Evolutionary conservation across 192 early-diverging fungal species (phyloP).

Genomic region (Backusella morwellensis): DNA sequence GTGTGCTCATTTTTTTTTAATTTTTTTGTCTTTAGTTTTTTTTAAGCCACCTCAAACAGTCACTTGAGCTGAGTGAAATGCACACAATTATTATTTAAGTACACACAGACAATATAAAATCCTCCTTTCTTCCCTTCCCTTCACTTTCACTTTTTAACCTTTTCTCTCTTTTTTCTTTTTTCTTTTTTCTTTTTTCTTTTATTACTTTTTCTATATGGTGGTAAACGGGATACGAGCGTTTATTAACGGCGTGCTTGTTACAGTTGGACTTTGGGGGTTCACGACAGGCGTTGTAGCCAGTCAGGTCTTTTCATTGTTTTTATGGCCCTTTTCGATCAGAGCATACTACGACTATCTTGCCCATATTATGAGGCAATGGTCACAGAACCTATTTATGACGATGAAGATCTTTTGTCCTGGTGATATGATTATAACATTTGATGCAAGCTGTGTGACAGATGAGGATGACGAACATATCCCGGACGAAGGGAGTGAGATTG

Average conservation of each 20-base stretch:
- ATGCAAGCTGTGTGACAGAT: conserved; percentile 30
- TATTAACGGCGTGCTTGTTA: background rate
- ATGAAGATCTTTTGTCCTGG: conserved; percentile 53
- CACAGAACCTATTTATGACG: conserved; percentile 43
- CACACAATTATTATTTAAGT: background rate
- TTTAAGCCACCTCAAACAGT: conserved; percentile 8
- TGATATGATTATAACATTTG: conserved; percentile 44
- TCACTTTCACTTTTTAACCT: background rate
- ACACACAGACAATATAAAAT: background rate
- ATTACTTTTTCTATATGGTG: background rate
- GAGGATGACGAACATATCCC: conserved; percentile 11
- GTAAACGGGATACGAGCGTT: background rate
- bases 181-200: conserved; percentile 1
- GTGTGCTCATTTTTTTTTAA: background rate
- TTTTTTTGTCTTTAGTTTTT: background rate
- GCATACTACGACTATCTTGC: conserved; percentile 4
- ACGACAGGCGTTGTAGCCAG: background rate
- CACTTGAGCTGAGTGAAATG: conserved; percentile 2
- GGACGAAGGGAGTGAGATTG: background rate
- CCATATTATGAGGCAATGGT: conserved; percentile 29
- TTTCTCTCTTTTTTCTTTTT: background rate
- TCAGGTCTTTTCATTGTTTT: background rate
- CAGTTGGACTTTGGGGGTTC: background rate
- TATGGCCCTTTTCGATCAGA: conserved; percentile 21
- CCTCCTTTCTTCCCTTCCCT: background rate